These are phyloP conservation scores for Kluyveromyces starmeri DNA, from an alignment of 805 yeast species.

Conservation along the genomic window DNA sequence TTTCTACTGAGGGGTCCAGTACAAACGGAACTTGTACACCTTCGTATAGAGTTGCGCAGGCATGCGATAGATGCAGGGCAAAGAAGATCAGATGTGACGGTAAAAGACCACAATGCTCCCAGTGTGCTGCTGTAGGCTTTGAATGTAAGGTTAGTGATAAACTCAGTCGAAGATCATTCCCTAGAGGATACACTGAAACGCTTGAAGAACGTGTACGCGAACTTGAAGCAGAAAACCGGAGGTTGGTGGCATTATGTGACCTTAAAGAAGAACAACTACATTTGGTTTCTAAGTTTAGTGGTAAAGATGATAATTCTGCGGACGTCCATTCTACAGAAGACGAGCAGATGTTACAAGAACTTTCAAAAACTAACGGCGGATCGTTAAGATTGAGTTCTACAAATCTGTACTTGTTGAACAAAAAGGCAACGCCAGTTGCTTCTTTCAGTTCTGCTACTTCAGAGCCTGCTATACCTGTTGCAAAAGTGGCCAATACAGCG, in stretches of 20 bases:
- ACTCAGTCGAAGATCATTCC: conserved; percentile 77
- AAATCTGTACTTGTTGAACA: conserved; percentile 28
- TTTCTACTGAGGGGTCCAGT: conserved; percentile 1
- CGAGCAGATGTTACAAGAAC: conserved; percentile 17
- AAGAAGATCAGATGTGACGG: conserved; percentile 45
- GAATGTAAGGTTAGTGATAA: conserved; percentile 86
- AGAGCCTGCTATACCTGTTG: conserved; percentile 1
- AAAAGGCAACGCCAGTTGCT: conserved; percentile 10
- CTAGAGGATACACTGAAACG: conserved; percentile 87
- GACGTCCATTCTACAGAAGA: conserved; percentile 10
- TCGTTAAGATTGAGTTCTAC: conserved; percentile 27
- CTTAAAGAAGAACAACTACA: conserved; percentile 24
- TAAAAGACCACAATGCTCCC: conserved; percentile 63
- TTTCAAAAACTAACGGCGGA: conserved; percentile 17
- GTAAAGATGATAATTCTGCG: conserved; percentile 9
- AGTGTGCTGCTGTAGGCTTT: conserved; percentile 76
- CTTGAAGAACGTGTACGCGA: conserved; percentile 83
- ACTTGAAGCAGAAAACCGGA: conserved; percentile 70
- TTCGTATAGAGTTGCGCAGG: conserved; percentile 72
- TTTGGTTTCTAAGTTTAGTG: conserved; percentile 15
- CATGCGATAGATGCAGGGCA: conserved; percentile 77
- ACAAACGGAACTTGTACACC: conserved; percentile 7
- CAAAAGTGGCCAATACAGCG: conserved; percentile 5
- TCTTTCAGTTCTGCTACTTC: neutral
- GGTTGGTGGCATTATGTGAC: conserved; percentile 42